Evolutionary conservation across 306 rosid genomes (phyloP).

Genomic region (Corylus heterophylla): DNA sequence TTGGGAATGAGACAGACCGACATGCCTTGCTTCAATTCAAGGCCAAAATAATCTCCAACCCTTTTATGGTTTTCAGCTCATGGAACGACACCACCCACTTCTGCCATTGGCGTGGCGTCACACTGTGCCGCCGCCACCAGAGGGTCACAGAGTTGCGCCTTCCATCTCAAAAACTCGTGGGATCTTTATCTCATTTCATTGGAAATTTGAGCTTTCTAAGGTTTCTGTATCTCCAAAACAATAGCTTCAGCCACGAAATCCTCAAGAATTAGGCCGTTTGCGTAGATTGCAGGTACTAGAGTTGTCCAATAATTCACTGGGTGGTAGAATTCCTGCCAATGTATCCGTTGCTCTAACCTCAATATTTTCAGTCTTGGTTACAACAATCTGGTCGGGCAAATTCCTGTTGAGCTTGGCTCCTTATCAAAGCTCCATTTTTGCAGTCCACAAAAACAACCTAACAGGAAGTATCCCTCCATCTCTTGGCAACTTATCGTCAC

Average conservation of each 20-base stretch:
- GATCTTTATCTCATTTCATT: background rate
- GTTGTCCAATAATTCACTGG: background rate
- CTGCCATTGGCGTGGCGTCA: too few species aligned
- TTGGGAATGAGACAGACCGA: too few species aligned
- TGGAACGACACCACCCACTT: too few species aligned
- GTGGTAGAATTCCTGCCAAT: background rate
- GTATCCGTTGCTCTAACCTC: background rate
- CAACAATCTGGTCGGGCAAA: background rate
- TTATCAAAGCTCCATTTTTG: background rate
- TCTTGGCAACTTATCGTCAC: background rate
- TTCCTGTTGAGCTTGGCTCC: background rate
- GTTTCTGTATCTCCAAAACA: too few species aligned
- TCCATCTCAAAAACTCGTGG: background rate
- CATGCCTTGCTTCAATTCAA: too few species aligned
- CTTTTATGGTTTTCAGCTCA: too few species aligned
- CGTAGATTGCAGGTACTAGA: fast-evolving
- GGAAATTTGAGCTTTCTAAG: background rate
- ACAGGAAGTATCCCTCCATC: background rate
- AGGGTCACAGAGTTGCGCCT: too few species aligned
- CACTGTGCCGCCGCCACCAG: too few species aligned
- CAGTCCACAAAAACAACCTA: fast-evolving
- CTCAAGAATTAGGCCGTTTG: background rate
- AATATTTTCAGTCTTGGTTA: fast-evolving
- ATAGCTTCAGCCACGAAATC: background rate
- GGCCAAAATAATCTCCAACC: too few species aligned